Conservation (phyloP, 83 land plant species). For the Isoetes engelmannii region DNA sequence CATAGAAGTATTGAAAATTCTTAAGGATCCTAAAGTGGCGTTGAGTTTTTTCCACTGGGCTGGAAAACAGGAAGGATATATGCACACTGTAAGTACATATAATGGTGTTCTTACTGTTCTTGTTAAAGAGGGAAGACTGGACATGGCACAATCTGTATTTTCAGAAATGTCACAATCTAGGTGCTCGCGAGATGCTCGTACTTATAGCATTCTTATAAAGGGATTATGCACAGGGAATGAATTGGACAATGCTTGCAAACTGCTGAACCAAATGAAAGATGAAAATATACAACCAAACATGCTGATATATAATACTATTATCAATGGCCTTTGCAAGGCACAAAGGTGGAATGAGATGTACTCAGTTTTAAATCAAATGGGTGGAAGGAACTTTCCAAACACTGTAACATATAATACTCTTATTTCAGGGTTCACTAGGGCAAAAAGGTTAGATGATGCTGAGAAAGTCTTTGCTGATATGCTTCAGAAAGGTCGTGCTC, state of each 20-base stretch:
- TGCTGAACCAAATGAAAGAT: not conserved
- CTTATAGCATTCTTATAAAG: not conserved
- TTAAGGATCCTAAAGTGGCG: not conserved
- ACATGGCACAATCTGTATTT: not conserved
- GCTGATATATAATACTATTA: not conserved
- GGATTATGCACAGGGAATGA: not conserved
- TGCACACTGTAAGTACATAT: not conserved
- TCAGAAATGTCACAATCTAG: not conserved
- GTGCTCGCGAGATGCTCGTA: not conserved
- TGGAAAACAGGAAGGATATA: conserved; percentile 11
- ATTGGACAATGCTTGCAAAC: not conserved
- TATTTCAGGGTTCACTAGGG: not conserved
- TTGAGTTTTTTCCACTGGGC: conserved; percentile 3
- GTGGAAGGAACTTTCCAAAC: not conserved
- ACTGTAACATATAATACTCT: not conserved
- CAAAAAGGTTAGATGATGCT: not conserved
- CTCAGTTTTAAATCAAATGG: not conserved
- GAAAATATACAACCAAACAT: not conserved
- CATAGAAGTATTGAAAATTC: not conserved
- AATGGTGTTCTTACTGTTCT: not conserved
- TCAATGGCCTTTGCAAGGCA: conserved; percentile 4
- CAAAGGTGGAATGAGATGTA: not conserved
- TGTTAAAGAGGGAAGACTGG: not conserved
- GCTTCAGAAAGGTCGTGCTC: not conserved
- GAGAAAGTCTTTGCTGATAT: not conserved